Conservation (phyloP, 164 flowering plant species). For the Litsea cubeba region DNA sequence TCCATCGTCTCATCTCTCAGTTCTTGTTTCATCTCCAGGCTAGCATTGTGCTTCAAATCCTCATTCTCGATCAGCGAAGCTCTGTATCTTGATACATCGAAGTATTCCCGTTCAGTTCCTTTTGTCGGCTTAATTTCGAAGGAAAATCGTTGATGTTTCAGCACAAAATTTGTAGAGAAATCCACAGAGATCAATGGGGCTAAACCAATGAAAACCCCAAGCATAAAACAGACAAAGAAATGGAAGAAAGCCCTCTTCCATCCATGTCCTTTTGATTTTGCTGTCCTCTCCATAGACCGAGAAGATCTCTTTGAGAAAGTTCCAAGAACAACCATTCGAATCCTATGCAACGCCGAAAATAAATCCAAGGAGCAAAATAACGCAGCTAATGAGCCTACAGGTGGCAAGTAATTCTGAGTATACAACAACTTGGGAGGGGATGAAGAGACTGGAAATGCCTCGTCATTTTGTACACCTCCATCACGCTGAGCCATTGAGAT, state of each 20-base stretch:
- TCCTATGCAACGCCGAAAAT: slow-evolving; percentile 22
- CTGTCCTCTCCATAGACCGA: slow-evolving; percentile 50
- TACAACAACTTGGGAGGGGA: slow-evolving; percentile 63
- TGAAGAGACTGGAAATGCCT: slow-evolving; percentile 45
- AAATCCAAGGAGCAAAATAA: slow-evolving; percentile 34
- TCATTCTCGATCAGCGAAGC: slow-evolving; percentile 4
- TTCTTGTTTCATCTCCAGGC: background rate
- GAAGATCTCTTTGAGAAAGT: slow-evolving; percentile 47
- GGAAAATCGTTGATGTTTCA: slow-evolving; percentile 46
- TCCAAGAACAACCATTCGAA: slow-evolving; percentile 35
- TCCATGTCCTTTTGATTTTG: slow-evolving; percentile 46
- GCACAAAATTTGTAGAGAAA: slow-evolving; percentile 30
- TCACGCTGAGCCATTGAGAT: slow-evolving; percentile 67
- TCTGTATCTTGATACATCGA: slow-evolving; percentile 11
- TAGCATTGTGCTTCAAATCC: slow-evolving; percentile 6
- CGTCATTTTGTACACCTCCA: slow-evolving; percentile 45
- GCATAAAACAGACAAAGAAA: slow-evolving; percentile 51
- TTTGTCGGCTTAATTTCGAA: slow-evolving; percentile 31
- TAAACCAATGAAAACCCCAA: slow-evolving; percentile 66
- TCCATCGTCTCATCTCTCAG: slow-evolving; percentile 13
- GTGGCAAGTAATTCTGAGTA: slow-evolving; percentile 32
- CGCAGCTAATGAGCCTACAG: slow-evolving; percentile 36
- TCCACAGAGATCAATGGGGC: slow-evolving; percentile 47
- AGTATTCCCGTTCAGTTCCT: slow-evolving; percentile 16
- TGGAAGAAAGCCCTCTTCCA: slow-evolving; percentile 66